phyloP scores from a whole-genome alignment of 495 filamentous ascomycete species.

The Talaromyces proteolyticus region DNA sequence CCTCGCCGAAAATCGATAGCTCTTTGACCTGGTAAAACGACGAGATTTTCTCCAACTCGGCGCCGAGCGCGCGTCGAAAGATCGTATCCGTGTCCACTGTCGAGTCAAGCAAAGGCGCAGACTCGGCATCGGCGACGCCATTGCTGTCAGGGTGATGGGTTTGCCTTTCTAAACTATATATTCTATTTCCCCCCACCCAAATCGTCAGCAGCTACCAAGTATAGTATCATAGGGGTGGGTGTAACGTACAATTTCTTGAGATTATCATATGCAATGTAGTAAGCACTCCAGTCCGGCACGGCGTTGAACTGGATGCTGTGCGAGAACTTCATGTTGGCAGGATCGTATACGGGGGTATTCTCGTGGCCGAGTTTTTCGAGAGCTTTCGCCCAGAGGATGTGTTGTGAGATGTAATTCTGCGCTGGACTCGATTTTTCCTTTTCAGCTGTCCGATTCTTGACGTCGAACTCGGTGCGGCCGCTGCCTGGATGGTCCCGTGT shows the following conservation, averaged over 20 bases:
- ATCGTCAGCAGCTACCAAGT: not conserved
- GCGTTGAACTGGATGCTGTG: constrained; percentile 99
- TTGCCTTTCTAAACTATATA: constrained; percentile 85
- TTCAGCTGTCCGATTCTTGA: too few relatives aligned
- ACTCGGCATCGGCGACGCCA: constrained; percentile 62
- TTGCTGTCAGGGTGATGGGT: constrained; percentile 48
- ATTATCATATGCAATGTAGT: constrained; percentile 97
- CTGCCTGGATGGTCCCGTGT: not conserved
- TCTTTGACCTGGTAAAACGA: constrained; percentile 88
- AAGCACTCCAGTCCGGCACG: constrained; percentile 95
- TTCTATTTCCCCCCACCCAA: constrained; percentile 55
- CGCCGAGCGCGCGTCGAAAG: constrained; percentile 76
- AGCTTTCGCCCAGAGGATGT: constrained; percentile 34
- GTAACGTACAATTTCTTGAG: constrained; percentile 89
- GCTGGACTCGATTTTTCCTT: too few relatives aligned
- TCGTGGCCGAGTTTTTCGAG: constrained; percentile 21
- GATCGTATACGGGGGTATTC: constrained; percentile 19
- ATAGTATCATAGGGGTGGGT: not conserved
- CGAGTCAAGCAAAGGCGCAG: constrained; percentile 68
- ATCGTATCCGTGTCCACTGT: constrained; percentile 64
- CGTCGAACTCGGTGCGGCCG: not conserved
- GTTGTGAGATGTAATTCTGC: constrained; percentile 4
- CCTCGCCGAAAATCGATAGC: constrained; percentile 72
- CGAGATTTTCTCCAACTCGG: constrained; percentile 88
- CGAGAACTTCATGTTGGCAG: constrained; percentile 97